These are phyloP conservation scores for Diatrype stigma DNA, from an alignment of 2,329 filamentous ascomycete genomes.

Conservation along the genomic window DNA sequence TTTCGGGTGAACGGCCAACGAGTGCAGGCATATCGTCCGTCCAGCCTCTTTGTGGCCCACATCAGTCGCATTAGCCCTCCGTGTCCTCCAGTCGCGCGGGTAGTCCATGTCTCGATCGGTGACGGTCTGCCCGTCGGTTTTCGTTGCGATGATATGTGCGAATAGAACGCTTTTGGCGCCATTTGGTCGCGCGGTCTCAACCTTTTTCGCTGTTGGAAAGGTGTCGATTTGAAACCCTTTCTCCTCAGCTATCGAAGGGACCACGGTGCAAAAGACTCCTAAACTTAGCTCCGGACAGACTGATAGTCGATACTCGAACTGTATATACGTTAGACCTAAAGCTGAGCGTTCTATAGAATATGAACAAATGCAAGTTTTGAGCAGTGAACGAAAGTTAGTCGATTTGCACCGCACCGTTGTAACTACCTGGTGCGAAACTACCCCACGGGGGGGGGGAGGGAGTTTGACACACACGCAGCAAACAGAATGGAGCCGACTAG, in stretches of 20 bases:
- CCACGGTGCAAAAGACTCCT: constrained; percentile 71
- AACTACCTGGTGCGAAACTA: no score
- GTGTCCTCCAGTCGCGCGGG: constrained; percentile 62
- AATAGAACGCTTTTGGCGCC: constrained; percentile 60
- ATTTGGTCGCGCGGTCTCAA: constrained; percentile 57
- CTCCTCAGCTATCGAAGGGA: constrained; percentile 35
- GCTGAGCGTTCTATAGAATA: constrained; percentile 6
- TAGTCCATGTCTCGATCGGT: constrained; percentile 74
- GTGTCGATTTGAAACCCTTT: constrained; percentile 50
- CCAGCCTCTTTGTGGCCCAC: constrained; percentile 71
- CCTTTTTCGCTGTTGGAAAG: constrained; percentile 47
- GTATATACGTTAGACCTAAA: constrained; percentile 6
- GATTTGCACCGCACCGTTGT: no score
- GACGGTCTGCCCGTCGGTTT: constrained; percentile 58
- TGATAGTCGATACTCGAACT: constrained; percentile 75
- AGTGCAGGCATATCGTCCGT: constrained; percentile 75
- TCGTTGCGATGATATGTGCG: constrained; percentile 74
- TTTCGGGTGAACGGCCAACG: constrained; percentile 71
- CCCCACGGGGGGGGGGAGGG: no score
- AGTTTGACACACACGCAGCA: no score
- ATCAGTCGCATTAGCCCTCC: constrained; percentile 37
- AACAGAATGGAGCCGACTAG: no score
- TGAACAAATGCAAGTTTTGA: not conserved
- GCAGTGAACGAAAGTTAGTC: no score
- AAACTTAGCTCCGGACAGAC: constrained; percentile 72